A percentile compares a stretch with the other conserved stretches of the same genome.
Evolutionary conservation across 208 protist genomes (phyloP).

Genomic region (Leishmania gerbilli): DNA sequence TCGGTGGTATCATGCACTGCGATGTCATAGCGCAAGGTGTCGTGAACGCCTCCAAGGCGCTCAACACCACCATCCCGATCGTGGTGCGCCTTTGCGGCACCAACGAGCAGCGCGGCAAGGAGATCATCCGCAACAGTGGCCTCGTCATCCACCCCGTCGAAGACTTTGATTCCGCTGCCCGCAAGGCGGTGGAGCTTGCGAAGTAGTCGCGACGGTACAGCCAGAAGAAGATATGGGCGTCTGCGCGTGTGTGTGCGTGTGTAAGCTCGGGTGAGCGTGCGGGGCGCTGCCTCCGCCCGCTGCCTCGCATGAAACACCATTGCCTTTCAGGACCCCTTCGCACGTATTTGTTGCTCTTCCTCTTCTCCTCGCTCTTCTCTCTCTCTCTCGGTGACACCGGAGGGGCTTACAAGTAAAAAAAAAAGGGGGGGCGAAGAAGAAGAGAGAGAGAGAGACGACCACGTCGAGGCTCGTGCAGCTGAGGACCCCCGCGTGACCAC

Average conservation of each 20-base stretch:
- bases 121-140: constrained; percentile 92
- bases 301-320: neutral
- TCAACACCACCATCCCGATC: constrained; percentile 94
- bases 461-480: neutral
- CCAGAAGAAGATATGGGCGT: neutral
- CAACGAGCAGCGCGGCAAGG: constrained; percentile 95
- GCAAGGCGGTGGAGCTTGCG: constrained; percentile 73
- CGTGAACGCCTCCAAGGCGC: constrained; percentile 87
- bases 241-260: neutral
- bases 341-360: neutral
- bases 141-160: constrained; percentile 78
- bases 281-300: neutral
- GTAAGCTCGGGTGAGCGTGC: neutral
- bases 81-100: constrained; percentile 95
- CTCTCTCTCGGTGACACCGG: neutral
- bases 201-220: constrained; percentile 7
- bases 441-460: neutral
- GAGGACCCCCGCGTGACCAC: too few species aligned
- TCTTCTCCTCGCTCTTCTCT: too few species aligned
- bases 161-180: constrained; percentile 87
- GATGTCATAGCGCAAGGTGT: constrained; percentile 98
- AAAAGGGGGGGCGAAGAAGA: neutral
- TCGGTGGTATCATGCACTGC: constrained; percentile 99
- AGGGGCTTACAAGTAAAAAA: neutral
- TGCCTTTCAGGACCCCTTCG: neutral